Evolutionary conservation across 306 rosid genomes (phyloP).

Genomic region (Canavalia gladiata): DNA sequence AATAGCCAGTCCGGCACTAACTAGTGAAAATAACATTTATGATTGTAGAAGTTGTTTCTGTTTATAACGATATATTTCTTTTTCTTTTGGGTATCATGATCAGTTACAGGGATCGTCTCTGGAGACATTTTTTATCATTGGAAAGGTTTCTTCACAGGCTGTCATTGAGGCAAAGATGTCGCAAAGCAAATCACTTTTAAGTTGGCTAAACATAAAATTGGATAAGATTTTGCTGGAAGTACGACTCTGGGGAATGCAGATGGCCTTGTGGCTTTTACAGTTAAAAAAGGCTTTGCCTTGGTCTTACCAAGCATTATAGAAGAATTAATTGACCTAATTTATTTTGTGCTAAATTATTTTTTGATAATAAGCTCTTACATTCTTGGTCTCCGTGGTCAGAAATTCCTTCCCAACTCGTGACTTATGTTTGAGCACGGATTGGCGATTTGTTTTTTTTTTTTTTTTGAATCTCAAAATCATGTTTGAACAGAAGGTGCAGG

Average conservation of each 20-base stretch:
- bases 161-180: constrained; percentile 73
- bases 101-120: constrained; percentile 93
- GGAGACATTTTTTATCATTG: constrained; percentile 83
- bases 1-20: background rate
- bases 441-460: constrained; percentile 34
- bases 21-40: constrained; percentile 5
- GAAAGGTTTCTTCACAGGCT: constrained; percentile 91
- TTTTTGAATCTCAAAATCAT: constrained; percentile 38
- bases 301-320: constrained; percentile 50
- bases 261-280: constrained; percentile 79
- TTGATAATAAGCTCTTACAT: constrained; percentile 51
- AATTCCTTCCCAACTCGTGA: constrained; percentile 34
- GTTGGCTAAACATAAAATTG: constrained; percentile 64
- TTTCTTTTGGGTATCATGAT: constrained; percentile 33
- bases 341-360: constrained; percentile 33
- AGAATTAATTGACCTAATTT: constrained; percentile 23
- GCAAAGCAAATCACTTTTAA: constrained; percentile 66
- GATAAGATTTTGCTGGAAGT: constrained; percentile 72
- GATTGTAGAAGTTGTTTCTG: constrained; percentile 23
- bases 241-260: constrained; percentile 77
- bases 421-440: constrained; percentile 48
- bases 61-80: constrained; percentile 1
- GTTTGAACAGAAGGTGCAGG: constrained; percentile 16
- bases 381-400: constrained; percentile 62
- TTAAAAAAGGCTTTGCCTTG: constrained; percentile 63